Percentiles rank a stretch among this genome's conserved stretches.
Conservation (phyloP, 805 yeast species). For the Saturnispora diversa region DNA sequence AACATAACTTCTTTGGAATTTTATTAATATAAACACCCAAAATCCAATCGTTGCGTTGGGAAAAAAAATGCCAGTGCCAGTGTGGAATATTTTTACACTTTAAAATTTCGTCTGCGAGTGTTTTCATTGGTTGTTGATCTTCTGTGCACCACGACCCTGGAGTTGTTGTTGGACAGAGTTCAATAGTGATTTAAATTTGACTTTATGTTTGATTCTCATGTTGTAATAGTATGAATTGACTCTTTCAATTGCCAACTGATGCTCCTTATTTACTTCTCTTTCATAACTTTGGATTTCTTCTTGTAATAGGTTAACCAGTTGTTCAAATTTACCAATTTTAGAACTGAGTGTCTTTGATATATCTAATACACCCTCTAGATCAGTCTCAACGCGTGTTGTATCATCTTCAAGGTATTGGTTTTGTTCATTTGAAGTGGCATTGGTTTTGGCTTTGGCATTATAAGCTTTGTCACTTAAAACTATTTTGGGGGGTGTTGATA, state of each 20-base stretch:
- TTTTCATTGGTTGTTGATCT: slow-evolving; percentile 6
- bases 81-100: not conserved
- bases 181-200: not conserved
- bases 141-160: slow-evolving; percentile 4
- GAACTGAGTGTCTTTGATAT: not conserved
- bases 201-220: not conserved
- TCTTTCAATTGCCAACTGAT: not conserved
- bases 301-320: not conserved
- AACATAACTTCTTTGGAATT: too few species aligned
- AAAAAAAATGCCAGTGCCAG: not conserved
- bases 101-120: not conserved
- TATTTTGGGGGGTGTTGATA: too few species aligned
- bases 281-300: not conserved
- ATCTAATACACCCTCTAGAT: too few species aligned
- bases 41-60: slow-evolving; percentile 2
- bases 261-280: not conserved
- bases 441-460: too few species aligned
- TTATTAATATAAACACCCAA: too few species aligned
- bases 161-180: not conserved
- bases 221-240: not conserved
- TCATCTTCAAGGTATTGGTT: too few species aligned
- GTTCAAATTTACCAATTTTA: not conserved
- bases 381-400: too few species aligned
- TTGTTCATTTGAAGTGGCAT: too few species aligned
- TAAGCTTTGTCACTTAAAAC: too few species aligned